Conservation (phyloP, 2,329 filamentous ascomycete species). For the Aspergillus sp. region DNA sequence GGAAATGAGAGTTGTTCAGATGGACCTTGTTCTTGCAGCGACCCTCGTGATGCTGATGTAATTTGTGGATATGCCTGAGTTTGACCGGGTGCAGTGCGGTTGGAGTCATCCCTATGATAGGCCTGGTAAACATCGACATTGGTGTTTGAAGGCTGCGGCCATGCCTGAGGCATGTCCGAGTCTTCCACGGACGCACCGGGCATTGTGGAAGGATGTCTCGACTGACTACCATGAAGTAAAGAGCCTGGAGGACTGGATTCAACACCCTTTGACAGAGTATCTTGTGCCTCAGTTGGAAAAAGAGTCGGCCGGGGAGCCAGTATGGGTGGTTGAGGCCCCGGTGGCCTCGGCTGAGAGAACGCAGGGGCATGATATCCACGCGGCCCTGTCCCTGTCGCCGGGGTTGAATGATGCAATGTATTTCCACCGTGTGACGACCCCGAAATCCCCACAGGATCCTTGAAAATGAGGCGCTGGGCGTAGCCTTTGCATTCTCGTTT, state of each 20-base stretch:
- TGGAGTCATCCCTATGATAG: not conserved
- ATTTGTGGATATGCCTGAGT: not conserved
- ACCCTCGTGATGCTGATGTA: not conserved
- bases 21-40: slow-evolving; percentile 2
- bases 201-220: not conserved
- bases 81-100: not conserved
- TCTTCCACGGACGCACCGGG: not conserved
- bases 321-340: slow-evolving; percentile 31
- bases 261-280: slow-evolving; percentile 2
- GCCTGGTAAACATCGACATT: not conserved
- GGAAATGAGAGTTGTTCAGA: slow-evolving; percentile 7
- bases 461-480: slow-evolving; percentile 41
- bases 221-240: not conserved
- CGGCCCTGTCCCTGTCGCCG: slow-evolving; percentile 6
- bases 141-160: not conserved
- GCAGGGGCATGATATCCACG: slow-evolving; percentile 20
- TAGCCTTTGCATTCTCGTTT: slow-evolving; percentile 46
- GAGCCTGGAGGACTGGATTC: not conserved
- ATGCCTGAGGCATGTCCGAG: not conserved
- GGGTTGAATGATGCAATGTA: slow-evolving; percentile 14
- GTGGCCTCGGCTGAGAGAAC: slow-evolving; percentile 24
- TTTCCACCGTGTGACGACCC: slow-evolving; percentile 20
- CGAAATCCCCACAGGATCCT: slow-evolving; percentile 36
- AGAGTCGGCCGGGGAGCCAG: slow-evolving; percentile 31
- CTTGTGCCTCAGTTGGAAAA: slow-evolving; percentile 11